Evolutionary conservation across 306 rosid species (phyloP), one percentile per base, ranked within the genome.

Genomic region (Vachellia pachyceras): DNA sequence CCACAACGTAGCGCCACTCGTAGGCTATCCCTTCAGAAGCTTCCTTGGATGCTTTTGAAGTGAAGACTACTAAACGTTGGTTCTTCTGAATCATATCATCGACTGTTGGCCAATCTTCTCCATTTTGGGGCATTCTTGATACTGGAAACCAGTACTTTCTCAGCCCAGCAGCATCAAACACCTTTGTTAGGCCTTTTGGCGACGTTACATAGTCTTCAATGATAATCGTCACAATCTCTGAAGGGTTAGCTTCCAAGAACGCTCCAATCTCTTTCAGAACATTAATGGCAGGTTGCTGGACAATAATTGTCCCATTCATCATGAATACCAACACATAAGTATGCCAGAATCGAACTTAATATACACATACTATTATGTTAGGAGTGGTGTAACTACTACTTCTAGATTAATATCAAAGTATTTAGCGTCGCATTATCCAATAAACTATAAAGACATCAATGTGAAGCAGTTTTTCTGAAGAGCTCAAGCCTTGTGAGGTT

Each of bases 131-230:
- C 98, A 95, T 93, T 84, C 92, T 78, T 40, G 91, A 89, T 6
- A 93, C 92, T 0, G 99, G 99, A 80, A 95, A 93, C 99, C 97
- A 93, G 84, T 80, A 95, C 52, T 90, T 91, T 79, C 83, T 86
- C 67, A 95, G 86, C 41, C 98, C 99, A 84, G 98, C 93, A 40
- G 96, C 98, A 83, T 89, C 86, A 84, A 95, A 95, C 89, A 90
- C 96, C 78, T 90, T 93, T 45, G 93, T 93, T 39, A 95, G 76
- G 58, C 99, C 98, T 68, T 88, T 93, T 73, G 97, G 96, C 1
- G 99, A 89, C 0, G 93, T 87, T 10, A 95, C 99, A 3, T 93
- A 95, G 85, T 95, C 99, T 86, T 95, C 99, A 65, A 95, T 91
- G 2, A 95, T 87, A 42, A 95, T 87, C 3, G 98, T 88, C 55